Evolutionary conservation across 129 eudicot genomes (phyloP).

Genomic region (Rutidosis leptorrhynchoides): DNA sequence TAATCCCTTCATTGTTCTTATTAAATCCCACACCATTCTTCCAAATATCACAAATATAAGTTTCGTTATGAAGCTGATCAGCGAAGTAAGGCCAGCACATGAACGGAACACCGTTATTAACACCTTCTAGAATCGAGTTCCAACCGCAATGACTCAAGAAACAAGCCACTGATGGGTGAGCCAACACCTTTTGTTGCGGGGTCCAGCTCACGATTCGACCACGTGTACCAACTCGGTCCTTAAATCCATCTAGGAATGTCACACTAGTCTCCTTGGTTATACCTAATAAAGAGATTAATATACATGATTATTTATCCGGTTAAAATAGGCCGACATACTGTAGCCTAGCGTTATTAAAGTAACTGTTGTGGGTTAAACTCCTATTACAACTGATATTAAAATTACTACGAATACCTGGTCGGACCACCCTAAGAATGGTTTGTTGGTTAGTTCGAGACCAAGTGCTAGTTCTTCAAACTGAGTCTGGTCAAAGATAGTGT

Average conservation of each 20-base stretch:
- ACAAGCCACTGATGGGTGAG: constrained; percentile 56
- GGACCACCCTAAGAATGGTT: constrained; percentile 54
- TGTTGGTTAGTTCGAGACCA: constrained; percentile 45
- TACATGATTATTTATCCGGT: neutral
- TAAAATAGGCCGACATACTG: too few species aligned
- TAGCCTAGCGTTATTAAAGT: too few species aligned
- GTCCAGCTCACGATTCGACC: constrained; percentile 64
- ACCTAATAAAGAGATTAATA: neutral
- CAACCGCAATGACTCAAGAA: constrained; percentile 71
- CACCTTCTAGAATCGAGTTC: constrained; percentile 57
- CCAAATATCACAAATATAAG: constrained; percentile 45
- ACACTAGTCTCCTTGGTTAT: constrained; percentile 18
- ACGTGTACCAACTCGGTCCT: constrained; percentile 24
- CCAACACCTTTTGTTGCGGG: constrained; percentile 60
- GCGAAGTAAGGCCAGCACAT: constrained; percentile 63
- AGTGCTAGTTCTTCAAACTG: constrained; percentile 52
- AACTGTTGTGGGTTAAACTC: too few species aligned
- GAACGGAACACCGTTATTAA: constrained; percentile 51
- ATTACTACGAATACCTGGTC: constrained; percentile 32
- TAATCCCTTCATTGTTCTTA: constrained; percentile 29
- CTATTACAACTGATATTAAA: too few species aligned
- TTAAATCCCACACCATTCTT: constrained; percentile 33
- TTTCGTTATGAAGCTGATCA: constrained; percentile 41
- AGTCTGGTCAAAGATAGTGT: constrained; percentile 38
- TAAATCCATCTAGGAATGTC: constrained; percentile 29